Evolutionary conservation across 352 stramenopile genomes (phyloP), one percentile per base, ranked within the genome.

Genomic region (Globisporangium echinulatum): DNA sequence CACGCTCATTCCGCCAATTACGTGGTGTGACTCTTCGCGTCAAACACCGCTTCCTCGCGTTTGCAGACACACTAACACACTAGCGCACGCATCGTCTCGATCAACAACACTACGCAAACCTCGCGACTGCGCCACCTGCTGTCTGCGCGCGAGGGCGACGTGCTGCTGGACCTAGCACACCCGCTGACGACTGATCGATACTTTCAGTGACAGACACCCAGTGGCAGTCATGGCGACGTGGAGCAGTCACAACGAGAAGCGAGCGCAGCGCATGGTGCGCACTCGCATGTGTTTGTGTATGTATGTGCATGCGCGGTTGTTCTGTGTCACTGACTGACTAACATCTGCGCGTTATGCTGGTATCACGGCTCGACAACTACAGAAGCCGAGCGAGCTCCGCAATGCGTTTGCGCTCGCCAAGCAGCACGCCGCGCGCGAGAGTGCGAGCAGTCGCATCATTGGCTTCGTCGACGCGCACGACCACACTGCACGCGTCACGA

Each of bases 391-490:
- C 58, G 78, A 92, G 72, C 62, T 87, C 51, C 75, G 74, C 25
- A 68, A 75, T 36, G 77, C 77, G 40, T 90, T 90, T 63, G 70
- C 75, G 54, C 54, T 65, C 10, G 75, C 80, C 50, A 89, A 88
- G 61, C 67, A 71, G 17, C 65, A 67, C 46, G 77, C 78, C 0
- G 65, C 68, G 19, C 76, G 74, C 36, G 54, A 75, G 17, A 62
- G 68, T 7, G 69, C 62, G 36, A 36, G 39, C n/a, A 71, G 58
- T 49, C 67, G 61, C 39, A 81, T 90, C 56, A 50, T 92, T 46
- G 79, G 79, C 33, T 85, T 90, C 49, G 70, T 90, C 40, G 88
- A 90, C 54, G 68, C 78, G 7, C 75, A 79, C 56, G 86, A 96
- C 61, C 77, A 96, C 72, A 88, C 82, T 0, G 43, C 66, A 11